These are phyloP conservation scores for Rubus idaeus DNA, from an alignment of 306 rosid genomes.

Conservation along the genomic window DNA sequence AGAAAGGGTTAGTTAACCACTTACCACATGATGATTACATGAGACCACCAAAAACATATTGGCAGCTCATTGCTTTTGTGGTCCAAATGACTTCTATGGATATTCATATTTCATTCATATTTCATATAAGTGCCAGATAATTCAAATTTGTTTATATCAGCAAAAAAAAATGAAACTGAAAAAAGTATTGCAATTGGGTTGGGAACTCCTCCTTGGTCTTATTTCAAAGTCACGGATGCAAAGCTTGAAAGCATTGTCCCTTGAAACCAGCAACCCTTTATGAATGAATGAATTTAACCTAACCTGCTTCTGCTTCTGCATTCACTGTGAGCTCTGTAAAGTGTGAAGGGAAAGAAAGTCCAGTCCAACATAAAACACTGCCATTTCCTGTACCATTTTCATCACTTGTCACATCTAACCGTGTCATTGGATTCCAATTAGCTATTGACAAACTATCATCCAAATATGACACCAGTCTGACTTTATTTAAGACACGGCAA, in stretches of 20 bases:
- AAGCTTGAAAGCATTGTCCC: neutral
- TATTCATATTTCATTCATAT: too few species aligned
- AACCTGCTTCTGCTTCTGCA: neutral
- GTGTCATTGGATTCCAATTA: constrained; percentile 58
- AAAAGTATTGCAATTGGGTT: neutral
- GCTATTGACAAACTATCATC: constrained; percentile 34
- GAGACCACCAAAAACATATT: neutral
- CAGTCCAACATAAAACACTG: constrained; percentile 25
- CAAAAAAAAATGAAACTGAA: neutral
- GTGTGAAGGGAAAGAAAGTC: constrained; percentile 18
- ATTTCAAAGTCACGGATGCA: constrained; percentile 22
- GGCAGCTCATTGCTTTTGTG: constrained; percentile 11
- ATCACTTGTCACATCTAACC: constrained; percentile 43
- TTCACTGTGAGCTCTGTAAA: neutral
- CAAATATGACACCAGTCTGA: constrained; percentile 28
- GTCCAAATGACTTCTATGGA: neutral
- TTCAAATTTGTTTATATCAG: neutral
- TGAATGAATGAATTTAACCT: neutral
- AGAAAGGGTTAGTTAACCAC: neutral
- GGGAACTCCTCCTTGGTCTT: neutral
- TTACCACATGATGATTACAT: constrained; percentile 6
- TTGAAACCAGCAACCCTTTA: neutral
- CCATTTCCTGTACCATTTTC: constrained; percentile 26
- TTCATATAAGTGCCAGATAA: neutral
- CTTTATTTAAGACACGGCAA: constrained; percentile 7